Evolutionary conservation across 495 filamentous ascomycete species (phyloP), one percentile per base, ranked within the genome.

Genomic region (Tuber calosporum): DNA sequence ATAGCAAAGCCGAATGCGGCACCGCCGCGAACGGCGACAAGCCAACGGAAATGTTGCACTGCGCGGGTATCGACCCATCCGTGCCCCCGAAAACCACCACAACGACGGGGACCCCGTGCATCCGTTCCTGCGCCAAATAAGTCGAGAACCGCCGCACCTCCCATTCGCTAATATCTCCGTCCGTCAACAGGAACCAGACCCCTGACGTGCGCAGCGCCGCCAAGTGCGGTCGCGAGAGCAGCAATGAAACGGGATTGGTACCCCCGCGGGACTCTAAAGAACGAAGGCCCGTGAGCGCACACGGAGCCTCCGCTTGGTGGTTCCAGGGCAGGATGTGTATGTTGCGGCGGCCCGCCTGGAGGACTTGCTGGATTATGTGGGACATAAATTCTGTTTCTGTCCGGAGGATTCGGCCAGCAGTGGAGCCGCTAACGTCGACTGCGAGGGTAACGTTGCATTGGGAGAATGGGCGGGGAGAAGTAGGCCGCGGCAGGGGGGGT

Each of bases 41-140:
- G 3, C 82, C 82, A 38, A 84, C 83, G 8, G 83, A 84, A 26
- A 84, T 83, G 41, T 83, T 82, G 13, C 79, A 80, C 0, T 69
- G 66, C 0, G 79, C 76, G 2, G 83, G 83, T 2, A 36, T 66
- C 19, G 26, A 38, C 0, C 22, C 26, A 22, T 68, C 67, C 15
- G 42, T 62, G 26, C 30, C 7, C 42, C 73, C 81, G 62, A 76
- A 74, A 66, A 82, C 75, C 9, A 82, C 70, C 17, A 82, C 71
- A 37, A 83, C 73, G 37, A 81, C 74, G 2, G 81, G 81, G 13
- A 83, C 69, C 22, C 80, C 74, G 11, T 77, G 71, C 72, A 82
- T 75, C 36, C 76, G 34, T n/a, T 75, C 70, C 9, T 17, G 20
- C 2, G 79, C 73, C 1, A 82, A 77, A 11, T 71, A 73, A 3